phyloP scores from a whole-genome alignment of 768 basidiomycete genomes.

The Dioszegia aurantiaca region DNA sequence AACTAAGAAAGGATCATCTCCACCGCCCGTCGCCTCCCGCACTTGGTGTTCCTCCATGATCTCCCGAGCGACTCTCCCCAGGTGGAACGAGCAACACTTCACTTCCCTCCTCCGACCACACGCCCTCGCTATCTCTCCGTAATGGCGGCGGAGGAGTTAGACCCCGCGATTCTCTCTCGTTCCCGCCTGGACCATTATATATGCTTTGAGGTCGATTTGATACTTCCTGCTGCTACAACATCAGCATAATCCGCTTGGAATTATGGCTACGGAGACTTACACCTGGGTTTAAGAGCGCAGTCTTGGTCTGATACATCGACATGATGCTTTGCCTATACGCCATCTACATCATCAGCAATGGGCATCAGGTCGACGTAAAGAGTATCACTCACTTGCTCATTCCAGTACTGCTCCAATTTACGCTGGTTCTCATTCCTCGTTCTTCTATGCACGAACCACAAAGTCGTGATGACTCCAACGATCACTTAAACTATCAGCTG shows the following conservation, averaged over 20 bases:
- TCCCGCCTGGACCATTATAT: slow-evolving; percentile 1
- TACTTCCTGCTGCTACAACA: neutral
- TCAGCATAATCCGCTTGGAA: neutral
- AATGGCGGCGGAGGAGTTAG: slow-evolving; percentile 29
- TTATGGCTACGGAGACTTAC: slow-evolving; percentile 12
- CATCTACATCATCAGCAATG: slow-evolving; percentile 24
- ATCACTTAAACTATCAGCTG: slow-evolving; percentile 59
- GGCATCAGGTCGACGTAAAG: neutral
- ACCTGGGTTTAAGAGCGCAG: slow-evolving; percentile 14
- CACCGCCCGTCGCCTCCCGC: neutral
- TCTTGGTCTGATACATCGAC: slow-evolving; percentile 48
- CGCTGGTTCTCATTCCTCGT: slow-evolving; percentile 73
- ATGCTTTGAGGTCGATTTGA: neutral
- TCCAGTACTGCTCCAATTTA: slow-evolving; percentile 84
- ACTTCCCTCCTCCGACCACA: slow-evolving; percentile 36
- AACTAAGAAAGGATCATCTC: neutral
- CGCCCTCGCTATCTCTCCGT: slow-evolving; percentile 25
- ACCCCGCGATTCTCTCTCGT: neutral
- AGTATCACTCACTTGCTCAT: slow-evolving; percentile 61
- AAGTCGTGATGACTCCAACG: slow-evolving; percentile 64
- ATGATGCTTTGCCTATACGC: slow-evolving; percentile 51
- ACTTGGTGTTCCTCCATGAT: neutral
- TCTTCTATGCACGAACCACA: slow-evolving; percentile 70
- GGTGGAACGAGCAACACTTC: slow-evolving; percentile 32
- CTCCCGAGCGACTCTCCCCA: slow-evolving; percentile 1